A percentile compares a stretch with the other conserved stretches of the same genome.
These are phyloP conservation scores for Ceratobasidium sp. DNA, from an alignment of 1,284 basidiomycete genomes.

Conservation along the genomic window DNA sequence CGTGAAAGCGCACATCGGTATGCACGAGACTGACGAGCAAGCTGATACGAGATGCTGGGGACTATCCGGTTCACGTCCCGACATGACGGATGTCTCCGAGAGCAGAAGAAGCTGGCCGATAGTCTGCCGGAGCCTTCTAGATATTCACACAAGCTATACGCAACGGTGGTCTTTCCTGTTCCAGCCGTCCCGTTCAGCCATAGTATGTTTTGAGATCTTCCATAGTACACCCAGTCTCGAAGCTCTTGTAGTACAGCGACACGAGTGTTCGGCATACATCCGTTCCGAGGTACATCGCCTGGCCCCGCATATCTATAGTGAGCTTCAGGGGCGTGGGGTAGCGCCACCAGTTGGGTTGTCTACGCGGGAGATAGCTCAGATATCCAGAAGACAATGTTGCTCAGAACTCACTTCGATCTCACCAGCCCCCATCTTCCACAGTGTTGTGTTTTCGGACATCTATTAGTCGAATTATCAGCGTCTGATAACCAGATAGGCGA, in stretches of 20 bases:
- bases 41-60: conserved; percentile 10
- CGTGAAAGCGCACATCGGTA: background rate
- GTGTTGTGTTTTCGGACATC: background rate
- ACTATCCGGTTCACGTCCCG: conserved; percentile 2
- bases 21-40: background rate
- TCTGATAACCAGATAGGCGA: background rate
- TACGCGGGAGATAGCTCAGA: background rate
- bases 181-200: conserved; percentile 22
- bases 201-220: background rate
- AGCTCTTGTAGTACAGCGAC: background rate
- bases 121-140: background rate
- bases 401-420: background rate
- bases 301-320: background rate
- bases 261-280: conserved; percentile 11
- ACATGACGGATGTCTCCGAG: background rate
- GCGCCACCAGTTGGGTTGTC: background rate
- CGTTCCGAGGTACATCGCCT: background rate
- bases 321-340: background rate
- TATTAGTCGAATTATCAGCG: background rate
- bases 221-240: background rate
- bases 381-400: background rate
- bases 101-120: conserved; percentile 26
- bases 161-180: conserved; percentile 9
- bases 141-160: background rate
- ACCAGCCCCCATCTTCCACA: background rate